A percentile compares a stretch with the other conserved stretches of the same genome.
Evolutionary conservation across 306 rosid species (phyloP).

Genomic region (Cucumis hystrix): DNA sequence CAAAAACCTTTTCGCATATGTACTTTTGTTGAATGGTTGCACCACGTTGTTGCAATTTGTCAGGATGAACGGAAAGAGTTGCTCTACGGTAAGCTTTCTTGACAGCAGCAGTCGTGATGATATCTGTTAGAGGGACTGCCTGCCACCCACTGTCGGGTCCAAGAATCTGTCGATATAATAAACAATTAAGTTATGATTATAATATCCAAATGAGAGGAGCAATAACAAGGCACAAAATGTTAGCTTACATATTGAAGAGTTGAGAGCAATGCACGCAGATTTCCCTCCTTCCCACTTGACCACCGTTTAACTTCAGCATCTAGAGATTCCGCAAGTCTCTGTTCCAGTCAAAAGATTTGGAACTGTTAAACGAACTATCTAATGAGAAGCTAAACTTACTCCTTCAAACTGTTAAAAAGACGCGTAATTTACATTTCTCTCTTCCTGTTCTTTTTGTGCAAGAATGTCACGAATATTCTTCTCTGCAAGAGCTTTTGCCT

Average conservation of each 20-base stretch:
- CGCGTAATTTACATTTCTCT: conserved; percentile 50
- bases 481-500: conserved; percentile 91
- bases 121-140: conserved; percentile 69
- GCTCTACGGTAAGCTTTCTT: conserved; percentile 85
- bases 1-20: conserved; percentile 88
- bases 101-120: conserved; percentile 41
- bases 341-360: conserved; percentile 16
- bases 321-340: conserved; percentile 79
- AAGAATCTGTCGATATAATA: conserved; percentile 46
- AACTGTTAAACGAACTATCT: neutral
- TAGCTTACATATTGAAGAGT: conserved; percentile 80
- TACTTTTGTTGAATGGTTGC: conserved; percentile 87
- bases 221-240: conserved; percentile 1
- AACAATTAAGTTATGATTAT: conserved; percentile 5
- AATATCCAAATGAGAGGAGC: neutral
- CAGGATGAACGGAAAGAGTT: conserved; percentile 88
- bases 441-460: conserved; percentile 77
- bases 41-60: conserved; percentile 92
- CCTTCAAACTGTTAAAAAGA: neutral
- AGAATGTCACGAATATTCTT: conserved; percentile 76
- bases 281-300: conserved; percentile 91
- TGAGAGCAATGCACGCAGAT: conserved; percentile 89
- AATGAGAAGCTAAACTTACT: neutral
- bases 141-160: conserved; percentile 92
- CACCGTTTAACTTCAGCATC: conserved; percentile 89